Evolutionary conservation across 352 stramenopile species (phyloP).

Genomic region (Globisporangium lucens): DNA sequence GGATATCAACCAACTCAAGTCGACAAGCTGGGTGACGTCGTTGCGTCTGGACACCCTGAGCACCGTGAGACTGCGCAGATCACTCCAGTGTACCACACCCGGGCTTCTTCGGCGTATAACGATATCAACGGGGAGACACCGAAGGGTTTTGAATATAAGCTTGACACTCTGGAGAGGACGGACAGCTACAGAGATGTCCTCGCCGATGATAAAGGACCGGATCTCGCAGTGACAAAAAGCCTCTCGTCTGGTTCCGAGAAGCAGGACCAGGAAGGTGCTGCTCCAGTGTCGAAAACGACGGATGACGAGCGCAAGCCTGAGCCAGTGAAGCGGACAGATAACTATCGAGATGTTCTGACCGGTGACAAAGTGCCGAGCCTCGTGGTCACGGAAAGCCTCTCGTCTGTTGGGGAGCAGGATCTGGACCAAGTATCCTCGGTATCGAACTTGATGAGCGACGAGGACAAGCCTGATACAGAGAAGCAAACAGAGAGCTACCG

Average conservation of each 20-base stretch:
- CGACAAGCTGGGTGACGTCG: neutral
- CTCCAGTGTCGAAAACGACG: neutral
- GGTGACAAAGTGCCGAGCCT: neutral
- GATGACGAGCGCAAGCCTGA: neutral
- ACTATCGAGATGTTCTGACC: neutral
- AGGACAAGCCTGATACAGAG: neutral
- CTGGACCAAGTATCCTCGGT: neutral
- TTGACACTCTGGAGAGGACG: neutral
- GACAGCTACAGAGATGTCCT: conserved; percentile 5
- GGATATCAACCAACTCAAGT: neutral
- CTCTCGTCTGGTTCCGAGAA: neutral
- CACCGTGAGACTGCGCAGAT: conserved; percentile 1
- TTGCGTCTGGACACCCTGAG: neutral
- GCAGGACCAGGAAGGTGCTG: neutral
- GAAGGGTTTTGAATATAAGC: neutral
- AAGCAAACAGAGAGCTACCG: neutral
- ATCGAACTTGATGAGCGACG: neutral
- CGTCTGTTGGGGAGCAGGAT: neutral
- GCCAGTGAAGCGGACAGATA: neutral
- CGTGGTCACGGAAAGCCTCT: neutral
- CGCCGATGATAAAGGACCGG: neutral
- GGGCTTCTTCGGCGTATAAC: conserved; percentile 21
- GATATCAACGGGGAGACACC: conserved; percentile 30
- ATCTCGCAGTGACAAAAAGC: neutral
- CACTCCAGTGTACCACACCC: neutral